Conservation (phyloP, 2,329 filamentous ascomycete genomes). For the Pseudohalonectria lignicola region DNA sequence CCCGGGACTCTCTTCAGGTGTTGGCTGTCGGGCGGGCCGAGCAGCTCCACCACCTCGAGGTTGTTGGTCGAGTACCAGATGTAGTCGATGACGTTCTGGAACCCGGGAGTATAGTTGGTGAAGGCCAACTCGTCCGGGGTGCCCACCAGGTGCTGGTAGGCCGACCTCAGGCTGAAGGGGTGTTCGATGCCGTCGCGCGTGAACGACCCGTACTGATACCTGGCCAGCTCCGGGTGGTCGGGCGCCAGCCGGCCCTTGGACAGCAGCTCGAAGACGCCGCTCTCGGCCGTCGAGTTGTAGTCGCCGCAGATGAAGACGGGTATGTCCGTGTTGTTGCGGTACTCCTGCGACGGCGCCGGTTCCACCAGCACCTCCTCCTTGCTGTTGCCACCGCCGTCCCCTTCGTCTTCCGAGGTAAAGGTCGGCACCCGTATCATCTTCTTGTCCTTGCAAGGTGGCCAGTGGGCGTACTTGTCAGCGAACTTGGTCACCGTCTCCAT, state of each 20-base stretch:
- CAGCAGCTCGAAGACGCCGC: slow-evolving; percentile 85
- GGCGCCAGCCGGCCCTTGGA: slow-evolving; percentile 67
- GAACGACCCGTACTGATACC: slow-evolving; percentile 84
- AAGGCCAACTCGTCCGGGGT: slow-evolving; percentile 78
- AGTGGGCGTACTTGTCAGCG: slow-evolving; percentile 69
- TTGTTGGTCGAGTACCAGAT: slow-evolving; percentile 95
- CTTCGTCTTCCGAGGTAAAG: slow-evolving; percentile 24
- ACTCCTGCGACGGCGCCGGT: slow-evolving; percentile 75
- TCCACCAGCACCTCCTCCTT: slow-evolving; percentile 2
- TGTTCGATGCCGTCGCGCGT: slow-evolving; percentile 87
- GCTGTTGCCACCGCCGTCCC: not conserved
- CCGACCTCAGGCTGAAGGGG: slow-evolving; percentile 85
- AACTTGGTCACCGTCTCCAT: slow-evolving; percentile 86
- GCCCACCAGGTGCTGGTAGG: slow-evolving; percentile 74
- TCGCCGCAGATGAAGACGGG: slow-evolving; percentile 88
- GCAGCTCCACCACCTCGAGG: slow-evolving; percentile 69
- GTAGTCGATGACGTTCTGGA: slow-evolving; percentile 87
- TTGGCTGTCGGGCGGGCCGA: slow-evolving; percentile 76
- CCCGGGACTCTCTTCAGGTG: slow-evolving; percentile 81
- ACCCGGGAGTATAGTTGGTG: slow-evolving; percentile 95
- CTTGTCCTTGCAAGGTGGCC: slow-evolving; percentile 70
- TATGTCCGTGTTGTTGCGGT: slow-evolving; percentile 76
- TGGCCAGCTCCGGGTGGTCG: slow-evolving; percentile 69
- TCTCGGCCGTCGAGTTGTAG: slow-evolving; percentile 83
- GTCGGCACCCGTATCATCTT: slow-evolving; percentile 36